Evolutionary conservation across 31 red algal genomes (phyloP).

Genomic region (Asparagopsis taxiformis): DNA sequence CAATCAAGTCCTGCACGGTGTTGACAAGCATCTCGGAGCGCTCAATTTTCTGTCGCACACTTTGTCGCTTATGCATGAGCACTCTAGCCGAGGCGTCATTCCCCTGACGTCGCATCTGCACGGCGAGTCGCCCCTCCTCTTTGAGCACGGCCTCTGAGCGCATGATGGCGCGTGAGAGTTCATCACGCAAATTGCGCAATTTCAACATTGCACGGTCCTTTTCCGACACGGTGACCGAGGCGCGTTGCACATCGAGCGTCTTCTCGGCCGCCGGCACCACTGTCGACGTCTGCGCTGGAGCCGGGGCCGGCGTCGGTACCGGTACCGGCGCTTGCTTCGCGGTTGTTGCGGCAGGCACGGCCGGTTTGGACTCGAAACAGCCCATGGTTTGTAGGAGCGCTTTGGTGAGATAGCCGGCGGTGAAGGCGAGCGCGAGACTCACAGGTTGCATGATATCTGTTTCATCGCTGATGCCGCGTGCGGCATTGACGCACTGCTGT

Average conservation of each 20-base stretch:
- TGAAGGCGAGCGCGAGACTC: too few species aligned
- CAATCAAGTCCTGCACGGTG: constrained; percentile 23
- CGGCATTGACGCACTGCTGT: too few species aligned
- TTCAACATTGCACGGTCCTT: constrained; percentile 34
- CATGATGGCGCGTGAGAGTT: constrained; percentile 11
- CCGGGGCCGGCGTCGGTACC: background rate
- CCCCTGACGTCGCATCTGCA: constrained; percentile 26
- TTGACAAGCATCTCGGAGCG: constrained; percentile 12
- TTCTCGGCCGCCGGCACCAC: background rate
- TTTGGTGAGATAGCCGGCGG: too few species aligned
- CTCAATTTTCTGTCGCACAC: background rate
- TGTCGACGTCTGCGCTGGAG: background rate
- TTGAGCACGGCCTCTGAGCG: constrained; percentile 24
- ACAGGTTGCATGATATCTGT: too few species aligned
- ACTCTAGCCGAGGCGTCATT: constrained; percentile 22
- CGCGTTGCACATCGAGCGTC: constrained; percentile 13
- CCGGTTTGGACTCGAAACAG: constrained; percentile 25
- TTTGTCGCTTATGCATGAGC: constrained; percentile 17
- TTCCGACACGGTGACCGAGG: constrained; percentile 14
- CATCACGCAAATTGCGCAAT: constrained; percentile 36
- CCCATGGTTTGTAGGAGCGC: too few species aligned
- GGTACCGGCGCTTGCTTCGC: background rate
- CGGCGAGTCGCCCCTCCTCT: constrained; percentile 20
- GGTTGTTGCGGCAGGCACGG: background rate
- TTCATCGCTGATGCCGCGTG: too few species aligned